Evolutionary conservation across 192 early-diverging fungal species (phyloP), one percentile per base, ranked within the genome.

Genomic region (Backusella psychrophila): DNA sequence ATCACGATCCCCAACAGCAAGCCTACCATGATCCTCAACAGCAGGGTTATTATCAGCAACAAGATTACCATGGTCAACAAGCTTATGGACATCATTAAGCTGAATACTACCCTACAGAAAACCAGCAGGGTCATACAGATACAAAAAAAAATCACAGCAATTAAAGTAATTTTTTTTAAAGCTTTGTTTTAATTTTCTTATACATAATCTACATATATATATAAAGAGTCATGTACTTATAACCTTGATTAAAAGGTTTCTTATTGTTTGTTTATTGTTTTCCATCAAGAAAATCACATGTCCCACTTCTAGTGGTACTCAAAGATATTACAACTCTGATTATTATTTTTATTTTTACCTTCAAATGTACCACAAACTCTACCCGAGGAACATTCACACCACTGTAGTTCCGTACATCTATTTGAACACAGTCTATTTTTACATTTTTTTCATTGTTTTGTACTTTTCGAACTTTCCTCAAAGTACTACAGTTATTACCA

Each of bases 341-440:
- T 59, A 11, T 49, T 59, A 21, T 23, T 53, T 23, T 39, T 56
- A 56, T 26, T 59, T 59, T 59, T 59, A 59, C 2, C 26, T 26
- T 59, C 53, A 59, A 59, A 59, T 59, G 53, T 59, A 59, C 4
- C 53, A 59, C 53, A 59, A 59, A 59, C 26, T 19, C 23, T 6
- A 59, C 11, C 53, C 53, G 53, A 59, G 53, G 23, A 59, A 59
- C 53, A 59, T 59, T 59, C 21, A 59, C 53, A 59, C 53, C 26
- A 23, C 1, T 8, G 8, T 56, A 29, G n/a, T 59, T 14, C 53
- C 21, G 9, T 23, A 26, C 53, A 59, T 59, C 53, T 14, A 23
- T 26, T 59, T 59, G 53, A 59, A 59, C 53, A 59, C 53, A 59
- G 23, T n/a, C 46, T 59, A 59, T 59, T 59, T 23, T 59, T 59